Evolutionary conservation across 1,284 basidiomycete species (phyloP), one percentile per base, ranked within the genome.

Genomic region (Pseudozyma thailandica): DNA sequence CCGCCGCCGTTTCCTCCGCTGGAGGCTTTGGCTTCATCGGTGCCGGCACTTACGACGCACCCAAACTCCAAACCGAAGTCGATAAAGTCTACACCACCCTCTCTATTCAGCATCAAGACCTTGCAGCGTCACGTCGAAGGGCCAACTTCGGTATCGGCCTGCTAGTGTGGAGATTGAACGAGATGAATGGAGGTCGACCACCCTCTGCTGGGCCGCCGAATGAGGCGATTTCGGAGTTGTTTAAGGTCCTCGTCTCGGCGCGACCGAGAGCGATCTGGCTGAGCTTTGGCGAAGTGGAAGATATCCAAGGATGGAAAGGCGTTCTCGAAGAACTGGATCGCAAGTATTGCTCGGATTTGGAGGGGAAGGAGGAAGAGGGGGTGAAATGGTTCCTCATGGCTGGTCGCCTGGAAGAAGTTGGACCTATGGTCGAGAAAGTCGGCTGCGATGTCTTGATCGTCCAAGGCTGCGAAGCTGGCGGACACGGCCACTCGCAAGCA

Each of bases 1-100:
- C 78, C 1, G 77, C 62, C 5, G 54, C 69, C 10, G 75, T 80
- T 8, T 76, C 78, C 2, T 27, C 51, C 8, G 80, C 65, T 9
- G 80, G 79, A 35, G 79, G 75, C 8, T 72, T 82, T 9, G 80
- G 80, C n/a, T 80, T 80, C 51, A 68, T 81, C 48, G 80, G 79
- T 18, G 80, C 80, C 1, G 80, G 80, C 31, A 79, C 77, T 48
- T 75, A 64, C 42, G 55, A 57, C 1, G 51, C 61, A 1, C 25
- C 53, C 26, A 51, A 50, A 33, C 57, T 82, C 6, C 39, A 58
- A 13, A 13, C 43, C 20, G 78, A 81, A 42, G 49, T 76, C 6
- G 41, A 48, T 0, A 55, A 61, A 25, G 79, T 75, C 1, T 52
- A 52, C 26, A 18, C 26, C 6, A 46, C 51, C 21, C 55, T 78